Base-by-base conservation (phyloP, 352 stramenopile species). In the Phytophthora boehmeriae region DNA sequence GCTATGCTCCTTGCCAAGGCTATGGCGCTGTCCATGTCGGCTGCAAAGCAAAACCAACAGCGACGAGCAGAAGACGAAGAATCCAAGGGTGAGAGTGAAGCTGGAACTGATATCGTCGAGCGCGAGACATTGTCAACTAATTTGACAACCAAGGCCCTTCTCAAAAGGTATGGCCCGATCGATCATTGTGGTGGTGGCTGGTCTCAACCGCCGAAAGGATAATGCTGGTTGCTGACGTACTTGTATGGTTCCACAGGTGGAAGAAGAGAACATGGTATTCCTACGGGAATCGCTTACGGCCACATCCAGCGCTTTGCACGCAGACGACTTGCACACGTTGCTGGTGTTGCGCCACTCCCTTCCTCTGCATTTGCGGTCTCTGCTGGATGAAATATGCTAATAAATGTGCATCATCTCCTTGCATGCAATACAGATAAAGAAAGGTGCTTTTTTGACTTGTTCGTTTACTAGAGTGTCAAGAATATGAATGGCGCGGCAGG, bases 1-100 rank as follows among this genome's bases (percentile, higher is more conserved):
- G 80, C 88, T 2, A 95, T 96, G 85, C 59, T 96, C 36, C 64
- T 96, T 5, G 88, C 88, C 0, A 95, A 96, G 46, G 88, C 88
- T 10, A 96, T 96, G 88, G 84, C 86, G 20, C 50, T 96, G 48
- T 96, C 88, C 11, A 96, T 96, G 88, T 92, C 88, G 25, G 82
- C 86, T 19, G 80, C 80, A 0, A 75, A 76, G 10, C 70, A 85
- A 27, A 76, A 76, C 38, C 78, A 83, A 6, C 57, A 77, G 35
- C 72, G 75, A 43, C 76, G 76, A 14, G 5, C 48, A 41, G 27
- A 63, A 0, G 78, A 81, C 5, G 66, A 78, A 36, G 76, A 83
- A 50, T 63, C 51, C 20, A 82, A 80, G 57, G 14, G 49, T 17
- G 71, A 76, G 14, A 19, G 46, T 13, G 71, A 73, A 20, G 38